phyloP scores from a whole-genome alignment of 2,329 filamentous ascomycete genomes.

The Neurospora sp. region DNA sequence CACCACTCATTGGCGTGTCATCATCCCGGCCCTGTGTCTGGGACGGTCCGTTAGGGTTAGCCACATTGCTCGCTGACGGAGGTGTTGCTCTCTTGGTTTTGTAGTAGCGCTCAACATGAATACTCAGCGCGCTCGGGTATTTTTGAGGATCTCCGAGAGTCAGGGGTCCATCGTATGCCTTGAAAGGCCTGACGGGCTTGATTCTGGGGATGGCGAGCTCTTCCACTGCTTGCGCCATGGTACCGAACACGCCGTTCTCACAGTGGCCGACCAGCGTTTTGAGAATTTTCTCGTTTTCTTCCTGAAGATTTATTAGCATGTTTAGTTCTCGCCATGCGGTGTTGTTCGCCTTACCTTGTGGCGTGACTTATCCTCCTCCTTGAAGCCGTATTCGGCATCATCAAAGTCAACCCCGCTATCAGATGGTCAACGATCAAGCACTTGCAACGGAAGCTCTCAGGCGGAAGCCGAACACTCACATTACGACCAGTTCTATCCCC shows the following conservation, averaged over 20 bases:
- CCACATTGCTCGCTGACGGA: constrained; percentile 68
- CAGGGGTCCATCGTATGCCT: constrained; percentile 69
- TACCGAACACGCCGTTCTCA: constrained; percentile 63
- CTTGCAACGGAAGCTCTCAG: neutral
- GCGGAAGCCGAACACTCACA: constrained; percentile 44
- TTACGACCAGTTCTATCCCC: constrained; percentile 65
- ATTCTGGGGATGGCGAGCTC: constrained; percentile 68
- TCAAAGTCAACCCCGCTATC: constrained; percentile 84
- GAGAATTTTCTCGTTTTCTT: constrained; percentile 63
- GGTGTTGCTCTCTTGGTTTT: constrained; percentile 70
- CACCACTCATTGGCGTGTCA: constrained; percentile 28
- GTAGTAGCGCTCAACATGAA: constrained; percentile 86
- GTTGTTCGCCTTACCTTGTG: constrained; percentile 46
- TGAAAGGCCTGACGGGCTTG: constrained; percentile 66
- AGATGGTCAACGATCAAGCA: constrained; percentile 1
- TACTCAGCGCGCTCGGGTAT: constrained; percentile 66
- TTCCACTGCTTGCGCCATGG: constrained; percentile 73
- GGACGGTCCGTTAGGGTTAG: constrained; percentile 43
- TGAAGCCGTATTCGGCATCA: constrained; percentile 78
- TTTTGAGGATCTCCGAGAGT: constrained; percentile 68
- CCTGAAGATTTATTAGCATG: constrained; percentile 29
- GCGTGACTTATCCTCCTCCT: constrained; percentile 74
- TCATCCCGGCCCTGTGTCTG: constrained; percentile 41
- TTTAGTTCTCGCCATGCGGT: neutral
- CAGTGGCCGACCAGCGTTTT: constrained; percentile 57